Base-by-base conservation (phyloP, 441 rosid species). In the Sinapis alba region DNA sequence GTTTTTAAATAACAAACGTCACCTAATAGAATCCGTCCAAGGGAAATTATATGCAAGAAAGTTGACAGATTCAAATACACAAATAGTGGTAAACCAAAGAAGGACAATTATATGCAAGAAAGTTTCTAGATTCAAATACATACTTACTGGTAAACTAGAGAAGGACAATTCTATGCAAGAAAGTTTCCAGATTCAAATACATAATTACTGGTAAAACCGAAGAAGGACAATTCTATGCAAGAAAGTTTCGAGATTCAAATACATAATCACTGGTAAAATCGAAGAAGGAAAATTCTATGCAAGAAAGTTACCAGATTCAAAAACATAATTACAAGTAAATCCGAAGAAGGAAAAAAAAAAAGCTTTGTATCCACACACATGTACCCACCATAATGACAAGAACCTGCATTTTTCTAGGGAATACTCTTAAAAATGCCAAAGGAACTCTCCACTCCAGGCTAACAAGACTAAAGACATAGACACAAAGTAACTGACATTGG, bases 171-270 rank as follows among this genome's bases (percentile, higher is more conserved):
- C 36, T 32, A 63, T 24, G 32, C 24, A 27, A 57, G 21, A 51
- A 19, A 23, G 7, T 20, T 38, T 58, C 51, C 67, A 30, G 21
- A 45, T 21, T 58, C 62, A 77, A 30, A 57, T 57, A 58, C 71
- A 76, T 11, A 62, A 20, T 20, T 15, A 50, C 47, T 32, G 15
- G 41, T n/a, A 47, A 24, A 24, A 61, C 19, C 57, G 1, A 66
- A 50, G 45, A 77, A 47, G 3, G 24, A 34, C n/a, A 70, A 20
- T 5, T 16, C 1, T 41, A 63, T 23, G 45, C 23, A 27, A 64
- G 16, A 51, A 19, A 23, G 11, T 27, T 38, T 58, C 51, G 62
- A 43, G 15, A 43, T 20, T 58, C 62, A 77, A 28, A 63, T 57
- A 45, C 71, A 76, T 10, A 61, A n/a, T 8, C 10, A 47, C 57